Conservation (phyloP, 345 rosid genomes). For the Citrus sp. region DNA sequence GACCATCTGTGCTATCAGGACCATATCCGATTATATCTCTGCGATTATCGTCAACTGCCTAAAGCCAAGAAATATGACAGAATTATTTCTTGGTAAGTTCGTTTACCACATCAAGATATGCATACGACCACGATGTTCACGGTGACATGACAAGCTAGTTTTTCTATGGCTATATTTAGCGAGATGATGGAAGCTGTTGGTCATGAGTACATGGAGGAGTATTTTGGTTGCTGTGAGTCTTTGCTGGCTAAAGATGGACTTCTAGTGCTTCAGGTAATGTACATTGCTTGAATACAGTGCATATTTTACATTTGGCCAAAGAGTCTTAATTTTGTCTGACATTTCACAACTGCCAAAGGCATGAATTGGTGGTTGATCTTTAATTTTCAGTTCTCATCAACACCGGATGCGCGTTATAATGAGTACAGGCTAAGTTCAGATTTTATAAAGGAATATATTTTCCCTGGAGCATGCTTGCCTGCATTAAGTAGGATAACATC, state of each 20-base stretch:
- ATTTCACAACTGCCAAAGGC: background rate
- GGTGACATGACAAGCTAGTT: background rate
- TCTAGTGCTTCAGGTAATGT: slow-evolving; percentile 72
- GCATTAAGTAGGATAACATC: slow-evolving; percentile 71
- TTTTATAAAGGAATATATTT: slow-evolving; percentile 90
- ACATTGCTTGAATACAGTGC: background rate
- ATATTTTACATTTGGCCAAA: background rate
- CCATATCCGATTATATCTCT: slow-evolving; percentile 53
- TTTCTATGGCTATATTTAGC: slow-evolving; percentile 27
- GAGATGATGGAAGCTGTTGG: slow-evolving; percentile 97
- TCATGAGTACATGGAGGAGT: slow-evolving; percentile 88
- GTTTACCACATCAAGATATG: background rate
- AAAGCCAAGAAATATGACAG: slow-evolving; percentile 57
- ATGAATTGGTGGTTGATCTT: background rate
- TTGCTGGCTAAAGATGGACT: slow-evolving; percentile 74
- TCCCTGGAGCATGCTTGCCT: slow-evolving; percentile 90
- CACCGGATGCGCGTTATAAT: slow-evolving; percentile 78
- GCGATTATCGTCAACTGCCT: slow-evolving; percentile 78
- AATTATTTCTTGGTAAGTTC: slow-evolving; percentile 74
- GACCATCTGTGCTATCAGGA: slow-evolving; percentile 35
- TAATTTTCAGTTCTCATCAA: slow-evolving; percentile 63
- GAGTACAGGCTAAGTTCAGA: slow-evolving; percentile 82
- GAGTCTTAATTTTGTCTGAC: background rate
- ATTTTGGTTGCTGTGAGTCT: slow-evolving; percentile 69
- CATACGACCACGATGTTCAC: background rate